These are phyloP conservation scores for Bonia amplexicaulis DNA, from an alignment of 176 grass and related monocot genomes.

Conservation along the genomic window DNA sequence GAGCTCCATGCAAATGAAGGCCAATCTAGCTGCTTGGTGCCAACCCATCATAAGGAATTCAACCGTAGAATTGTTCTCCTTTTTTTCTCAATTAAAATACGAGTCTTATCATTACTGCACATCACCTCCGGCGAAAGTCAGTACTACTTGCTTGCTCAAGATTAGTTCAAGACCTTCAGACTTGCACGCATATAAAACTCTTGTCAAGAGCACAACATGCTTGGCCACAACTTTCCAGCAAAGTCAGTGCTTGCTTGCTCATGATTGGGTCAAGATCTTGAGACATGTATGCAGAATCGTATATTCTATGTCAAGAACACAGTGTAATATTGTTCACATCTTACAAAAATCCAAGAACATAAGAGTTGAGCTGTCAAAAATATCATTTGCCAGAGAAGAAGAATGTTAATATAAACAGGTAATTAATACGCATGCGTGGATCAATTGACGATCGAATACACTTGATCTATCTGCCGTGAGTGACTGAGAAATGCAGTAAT, in stretches of 20 bases:
- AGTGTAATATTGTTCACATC: background rate
- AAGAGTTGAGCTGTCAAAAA: background rate
- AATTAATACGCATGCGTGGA: background rate
- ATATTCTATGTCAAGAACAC: background rate
- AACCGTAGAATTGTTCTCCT: too few species aligned
- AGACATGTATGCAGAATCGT: conserved; percentile 1
- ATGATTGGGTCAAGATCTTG: background rate
- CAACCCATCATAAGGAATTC: background rate
- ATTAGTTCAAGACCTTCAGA: background rate
- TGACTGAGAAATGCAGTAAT: background rate
- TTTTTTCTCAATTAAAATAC: background rate
- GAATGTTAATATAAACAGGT: background rate
- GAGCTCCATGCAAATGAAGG: conserved; percentile 7
- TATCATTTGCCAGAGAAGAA: background rate
- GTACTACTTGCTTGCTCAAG: background rate
- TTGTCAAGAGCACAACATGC: background rate
- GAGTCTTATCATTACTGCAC: too few species aligned
- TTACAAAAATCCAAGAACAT: background rate
- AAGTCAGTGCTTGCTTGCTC: background rate
- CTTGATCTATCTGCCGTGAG: conserved; percentile 2
- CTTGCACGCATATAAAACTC: background rate
- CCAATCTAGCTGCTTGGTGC: background rate
- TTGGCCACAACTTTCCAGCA: background rate
- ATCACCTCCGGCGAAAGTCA: background rate
- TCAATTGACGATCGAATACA: conserved; percentile 1